phyloP scores from a whole-genome alignment of 371 early-diverging fungal species.

The Mycotypha africana region DNA sequence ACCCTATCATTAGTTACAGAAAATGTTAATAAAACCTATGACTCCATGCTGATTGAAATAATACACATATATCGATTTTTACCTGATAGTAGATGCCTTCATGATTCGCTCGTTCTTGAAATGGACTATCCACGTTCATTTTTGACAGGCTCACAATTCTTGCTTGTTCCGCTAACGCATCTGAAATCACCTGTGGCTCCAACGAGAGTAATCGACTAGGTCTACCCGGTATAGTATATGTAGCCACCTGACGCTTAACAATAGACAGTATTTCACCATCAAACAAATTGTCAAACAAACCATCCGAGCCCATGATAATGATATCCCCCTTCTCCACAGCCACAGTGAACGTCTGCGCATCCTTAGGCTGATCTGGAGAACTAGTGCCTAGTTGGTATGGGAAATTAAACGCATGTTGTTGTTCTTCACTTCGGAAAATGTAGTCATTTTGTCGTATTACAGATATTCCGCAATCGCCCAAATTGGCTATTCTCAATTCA shows the following conservation, averaged over 20 bases:
- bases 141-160: constrained; percentile 75
- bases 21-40: background rate
- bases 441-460: constrained; percentile 77
- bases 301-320: constrained; percentile 70
- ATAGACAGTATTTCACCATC: constrained; percentile 65
- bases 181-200: constrained; percentile 70
- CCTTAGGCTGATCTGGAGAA: constrained; percentile 54
- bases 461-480: constrained; percentile 89
- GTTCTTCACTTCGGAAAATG: constrained; percentile 85
- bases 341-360: constrained; percentile 66
- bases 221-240: constrained; percentile 36
- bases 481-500: constrained; percentile 83
- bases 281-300: constrained; percentile 76
- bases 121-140: constrained; percentile 74
- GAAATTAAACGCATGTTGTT: constrained; percentile 76
- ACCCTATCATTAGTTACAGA: constrained; percentile 44
- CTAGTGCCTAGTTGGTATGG: constrained; percentile 72
- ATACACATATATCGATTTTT: background rate
- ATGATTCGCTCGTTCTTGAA: constrained; percentile 75
- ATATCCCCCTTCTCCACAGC: constrained; percentile 74
- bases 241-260: constrained; percentile 6
- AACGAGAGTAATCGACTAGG: constrained; percentile 5
- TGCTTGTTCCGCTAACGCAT: constrained; percentile 74
- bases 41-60: too few relatives aligned
- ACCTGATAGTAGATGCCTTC: constrained; percentile 75